Evolutionary conservation across 2,329 filamentous ascomycete species (phyloP).

Genomic region (Colletotrichum sp.): DNA sequence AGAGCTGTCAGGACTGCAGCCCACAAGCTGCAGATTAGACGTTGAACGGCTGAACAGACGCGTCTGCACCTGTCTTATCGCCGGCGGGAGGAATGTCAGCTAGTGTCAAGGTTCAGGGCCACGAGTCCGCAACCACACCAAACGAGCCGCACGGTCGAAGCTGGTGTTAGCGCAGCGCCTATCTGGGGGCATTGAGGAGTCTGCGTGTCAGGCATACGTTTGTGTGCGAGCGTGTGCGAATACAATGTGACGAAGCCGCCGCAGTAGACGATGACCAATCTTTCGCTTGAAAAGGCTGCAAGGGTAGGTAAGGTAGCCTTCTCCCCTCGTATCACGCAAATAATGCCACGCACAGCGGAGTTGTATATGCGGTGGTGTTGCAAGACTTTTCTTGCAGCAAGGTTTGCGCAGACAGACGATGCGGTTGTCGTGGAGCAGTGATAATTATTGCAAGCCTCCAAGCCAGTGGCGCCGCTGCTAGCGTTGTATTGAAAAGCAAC

Average conservation of each 20-base stretch:
- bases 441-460: neutral
- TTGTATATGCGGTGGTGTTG: neutral
- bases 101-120: neutral
- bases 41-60: neutral
- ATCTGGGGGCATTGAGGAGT: neutral
- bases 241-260: neutral
- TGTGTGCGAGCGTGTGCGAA: neutral
- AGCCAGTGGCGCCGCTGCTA: conserved; percentile 15
- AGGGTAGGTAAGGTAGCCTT: neutral
- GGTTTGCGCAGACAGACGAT: neutral
- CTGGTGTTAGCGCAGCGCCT: neutral
- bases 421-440: neutral
- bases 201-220: neutral
- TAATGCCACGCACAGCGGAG: neutral
- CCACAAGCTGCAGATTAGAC: neutral
- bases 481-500: conserved; percentile 11
- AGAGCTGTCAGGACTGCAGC: neutral
- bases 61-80: neutral
- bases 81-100: neutral
- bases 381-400: neutral
- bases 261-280: neutral
- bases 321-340: neutral
- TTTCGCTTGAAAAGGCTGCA: neutral
- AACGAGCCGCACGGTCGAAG: neutral
- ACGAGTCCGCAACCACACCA: neutral